Evolutionary conservation across 2,329 filamentous ascomycete genomes (phyloP).

Genomic region (Phyllosticta citrichinensis): DNA sequence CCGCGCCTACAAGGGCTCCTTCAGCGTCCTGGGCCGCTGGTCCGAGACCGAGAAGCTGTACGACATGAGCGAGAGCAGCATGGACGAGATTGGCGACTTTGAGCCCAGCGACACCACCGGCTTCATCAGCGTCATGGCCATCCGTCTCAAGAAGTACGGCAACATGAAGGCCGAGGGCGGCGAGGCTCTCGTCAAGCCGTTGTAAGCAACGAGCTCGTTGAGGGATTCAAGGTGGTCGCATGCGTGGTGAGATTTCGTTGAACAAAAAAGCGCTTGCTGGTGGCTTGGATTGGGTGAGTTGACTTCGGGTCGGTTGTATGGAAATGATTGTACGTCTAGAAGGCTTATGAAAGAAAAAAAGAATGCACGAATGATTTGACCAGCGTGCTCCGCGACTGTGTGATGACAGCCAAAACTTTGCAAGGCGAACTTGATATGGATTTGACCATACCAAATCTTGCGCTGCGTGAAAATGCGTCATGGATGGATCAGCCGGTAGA

Average conservation of each 20-base stretch:
- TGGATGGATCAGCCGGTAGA: too few relatives aligned
- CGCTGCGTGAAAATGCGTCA: too few relatives aligned
- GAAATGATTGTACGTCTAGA: background rate
- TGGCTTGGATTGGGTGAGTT: background rate
- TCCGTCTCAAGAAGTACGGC: slow-evolving; percentile 24
- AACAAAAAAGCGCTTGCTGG: background rate
- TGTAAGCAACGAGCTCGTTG: background rate
- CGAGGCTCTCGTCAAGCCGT: slow-evolving; percentile 10
- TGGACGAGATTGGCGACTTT: slow-evolving; percentile 64
- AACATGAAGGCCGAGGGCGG: slow-evolving; percentile 11
- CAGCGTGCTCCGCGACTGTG: background rate
- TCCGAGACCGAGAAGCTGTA: slow-evolving; percentile 61
- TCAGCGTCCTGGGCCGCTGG: slow-evolving; percentile 49
- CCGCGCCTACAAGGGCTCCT: slow-evolving; percentile 57
- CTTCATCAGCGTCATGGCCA: slow-evolving; percentile 61
- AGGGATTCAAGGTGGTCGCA: background rate
- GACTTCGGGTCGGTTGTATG: background rate
- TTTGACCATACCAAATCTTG: too few relatives aligned
- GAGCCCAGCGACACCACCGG: slow-evolving; percentile 55
- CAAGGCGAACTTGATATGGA: too few relatives aligned
- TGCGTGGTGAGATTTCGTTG: background rate
- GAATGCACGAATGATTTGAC: background rate
- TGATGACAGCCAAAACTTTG: too few relatives aligned
- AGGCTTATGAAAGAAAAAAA: background rate
- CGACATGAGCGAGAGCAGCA: slow-evolving; percentile 53